Evolutionary conservation across 2,329 filamentous ascomycete genomes (phyloP), one percentile per base, ranked within the genome.

Genomic region (Trichoderma gracile): DNA sequence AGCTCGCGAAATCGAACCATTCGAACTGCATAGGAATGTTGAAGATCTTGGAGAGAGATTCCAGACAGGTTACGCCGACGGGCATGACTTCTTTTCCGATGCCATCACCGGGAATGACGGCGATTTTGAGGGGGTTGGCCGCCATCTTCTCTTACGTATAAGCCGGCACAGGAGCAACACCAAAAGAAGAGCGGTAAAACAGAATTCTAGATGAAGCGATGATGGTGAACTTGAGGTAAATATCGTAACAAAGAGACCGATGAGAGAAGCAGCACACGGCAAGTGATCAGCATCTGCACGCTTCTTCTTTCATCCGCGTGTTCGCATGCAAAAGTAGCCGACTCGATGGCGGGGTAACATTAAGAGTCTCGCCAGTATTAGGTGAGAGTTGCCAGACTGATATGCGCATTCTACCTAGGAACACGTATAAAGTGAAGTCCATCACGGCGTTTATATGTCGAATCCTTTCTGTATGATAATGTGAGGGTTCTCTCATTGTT

Each of bases 1-100:
- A 86, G 40, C 86, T 89, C 19, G 84, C 84, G 78, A 89, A 90
- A 70, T 88, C 84, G 69, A 87, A 89, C 60, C 85, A 76, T 84
- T 62, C 79, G 67, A 90, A 88, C 1, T 82, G 74, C 0, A 90
- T 74, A 59, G 86, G 82, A 0, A 85, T 79, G 43, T 78, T 75
- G 66, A 83, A 81, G 2, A 81, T 73, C 47, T 82, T 78, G 9
- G 90, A 84, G 3, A 84, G 82, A 2, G 84, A 85, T 30, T 80
- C 77, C 38, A 65, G 46, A 27, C 59, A 63, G 23, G 21, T 30
- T 43, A 63, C 52, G 8, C 64, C 64, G 5, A 45, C 15, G 19
- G 60, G 59, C 50, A 88, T 80, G n/a, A 89, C 86, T 72, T 89
- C 86, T 2, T 80, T 79, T 30, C 87, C 86, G 57, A 89, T 88